Evolutionary conservation across 208 protist species (phyloP).

Genomic region (Wallacemonas collosoma): DNA sequence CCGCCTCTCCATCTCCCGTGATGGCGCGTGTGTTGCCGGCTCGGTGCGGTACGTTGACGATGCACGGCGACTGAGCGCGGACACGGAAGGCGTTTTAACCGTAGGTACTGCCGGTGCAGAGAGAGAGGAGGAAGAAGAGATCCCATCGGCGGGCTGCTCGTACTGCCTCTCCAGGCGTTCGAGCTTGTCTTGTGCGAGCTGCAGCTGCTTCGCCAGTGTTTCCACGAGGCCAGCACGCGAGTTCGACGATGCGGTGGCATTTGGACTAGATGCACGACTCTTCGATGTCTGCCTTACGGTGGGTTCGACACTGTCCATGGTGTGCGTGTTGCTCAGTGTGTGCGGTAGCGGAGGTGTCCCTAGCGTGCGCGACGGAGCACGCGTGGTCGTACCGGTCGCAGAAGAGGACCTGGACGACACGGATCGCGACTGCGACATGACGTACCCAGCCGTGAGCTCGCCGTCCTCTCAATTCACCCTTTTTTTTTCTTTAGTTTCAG

Average conservation of each 20-base stretch:
- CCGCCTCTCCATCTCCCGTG: slow-evolving; percentile 24
- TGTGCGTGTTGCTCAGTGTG: not conserved
- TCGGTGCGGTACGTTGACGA: no score
- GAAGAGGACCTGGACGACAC: not conserved
- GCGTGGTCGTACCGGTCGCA: not conserved
- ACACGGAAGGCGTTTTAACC: no score
- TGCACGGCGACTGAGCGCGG: no score
- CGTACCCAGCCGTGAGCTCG: no score
- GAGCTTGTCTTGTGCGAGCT: slow-evolving; percentile 29
- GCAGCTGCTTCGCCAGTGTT: slow-evolving; percentile 31
- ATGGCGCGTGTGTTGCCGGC: no score
- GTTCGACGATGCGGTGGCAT: not conserved
- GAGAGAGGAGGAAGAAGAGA: slow-evolving; percentile 29
- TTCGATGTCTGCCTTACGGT: no score
- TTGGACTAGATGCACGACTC: not conserved
- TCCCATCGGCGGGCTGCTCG: slow-evolving; percentile 14
- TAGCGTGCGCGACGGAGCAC: slow-evolving; percentile 1
- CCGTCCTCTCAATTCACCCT: no score
- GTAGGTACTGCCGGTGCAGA: slow-evolving; percentile 20
- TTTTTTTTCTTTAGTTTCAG: no score
- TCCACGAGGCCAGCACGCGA: slow-evolving; percentile 25
- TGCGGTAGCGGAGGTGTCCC: not conserved
- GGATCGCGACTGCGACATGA: slow-evolving; percentile 2
- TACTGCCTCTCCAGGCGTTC: slow-evolving; percentile 40
- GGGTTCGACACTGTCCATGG: not conserved